A percentile compares a stretch with the other conserved stretches of the same genome.
Conservation (phyloP, 2,329 filamentous ascomycete species). For the Trichoderma simmonsii region DNA sequence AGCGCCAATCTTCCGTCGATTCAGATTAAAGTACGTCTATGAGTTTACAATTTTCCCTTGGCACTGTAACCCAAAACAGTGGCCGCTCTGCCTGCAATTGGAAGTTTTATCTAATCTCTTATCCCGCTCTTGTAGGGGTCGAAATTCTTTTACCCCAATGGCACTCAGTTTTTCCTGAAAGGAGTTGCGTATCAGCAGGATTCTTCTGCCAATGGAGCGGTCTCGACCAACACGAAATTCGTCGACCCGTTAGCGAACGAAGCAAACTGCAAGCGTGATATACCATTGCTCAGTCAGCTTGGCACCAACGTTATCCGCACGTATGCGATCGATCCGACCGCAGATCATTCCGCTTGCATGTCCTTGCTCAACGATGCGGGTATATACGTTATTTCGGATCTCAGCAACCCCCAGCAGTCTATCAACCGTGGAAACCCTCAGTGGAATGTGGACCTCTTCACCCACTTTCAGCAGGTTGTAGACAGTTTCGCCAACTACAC, state of each 20-base stretch:
- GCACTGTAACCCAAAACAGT: background rate
- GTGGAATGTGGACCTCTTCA: slow-evolving; percentile 77
- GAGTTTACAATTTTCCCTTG: background rate
- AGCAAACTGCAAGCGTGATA: slow-evolving; percentile 73
- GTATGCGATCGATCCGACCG: slow-evolving; percentile 81
- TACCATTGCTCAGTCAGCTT: slow-evolving; percentile 74
- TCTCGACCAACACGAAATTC: slow-evolving; percentile 54
- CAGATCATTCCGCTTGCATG: slow-evolving; percentile 84
- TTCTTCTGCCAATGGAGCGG: slow-evolving; percentile 52
- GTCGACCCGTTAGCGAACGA: slow-evolving; percentile 77
- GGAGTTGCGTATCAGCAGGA: slow-evolving; percentile 96
- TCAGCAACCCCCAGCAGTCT: slow-evolving; percentile 75
- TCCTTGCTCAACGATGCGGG: slow-evolving; percentile 73
- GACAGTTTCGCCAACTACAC: slow-evolving; percentile 78
- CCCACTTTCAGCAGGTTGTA: slow-evolving; percentile 79
- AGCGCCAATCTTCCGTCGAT: background rate
- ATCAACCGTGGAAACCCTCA: slow-evolving; percentile 79
- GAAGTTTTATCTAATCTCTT: background rate
- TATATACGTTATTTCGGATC: slow-evolving; percentile 93
- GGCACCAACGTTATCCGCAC: slow-evolving; percentile 92
- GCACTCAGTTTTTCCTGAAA: slow-evolving; percentile 71
- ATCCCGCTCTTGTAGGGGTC: slow-evolving; percentile 52
- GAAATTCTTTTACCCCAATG: slow-evolving; percentile 86
- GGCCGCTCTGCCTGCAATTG: background rate
- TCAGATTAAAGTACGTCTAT: background rate